These are phyloP conservation scores for Phenoliferia sp. DNA, from an alignment of 1,284 basidiomycete species.

Conservation along the genomic window DNA sequence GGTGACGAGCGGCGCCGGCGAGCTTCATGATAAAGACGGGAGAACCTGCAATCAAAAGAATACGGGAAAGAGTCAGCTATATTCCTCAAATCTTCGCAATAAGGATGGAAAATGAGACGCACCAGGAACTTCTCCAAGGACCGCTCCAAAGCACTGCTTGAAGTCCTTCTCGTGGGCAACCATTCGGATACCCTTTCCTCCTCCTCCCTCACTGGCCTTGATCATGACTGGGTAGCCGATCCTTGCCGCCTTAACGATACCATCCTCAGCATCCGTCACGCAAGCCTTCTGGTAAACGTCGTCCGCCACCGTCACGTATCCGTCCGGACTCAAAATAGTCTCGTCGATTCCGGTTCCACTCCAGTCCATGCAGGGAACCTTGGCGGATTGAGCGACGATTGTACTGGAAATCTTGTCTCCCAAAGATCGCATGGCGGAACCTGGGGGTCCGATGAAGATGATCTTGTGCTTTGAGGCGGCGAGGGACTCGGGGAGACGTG, in stretches of 20 bases:
- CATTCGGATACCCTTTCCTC: constrained; percentile 96
- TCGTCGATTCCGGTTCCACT: constrained; percentile 92
- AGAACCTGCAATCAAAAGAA: constrained; percentile 58
- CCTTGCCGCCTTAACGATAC: constrained; percentile 71
- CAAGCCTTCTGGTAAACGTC: constrained; percentile 86
- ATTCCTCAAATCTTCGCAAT: background rate
- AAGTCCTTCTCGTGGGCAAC: constrained; percentile 81
- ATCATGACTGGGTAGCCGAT: constrained; percentile 99
- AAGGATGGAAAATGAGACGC: constrained; percentile 30
- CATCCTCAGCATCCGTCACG: constrained; percentile 83
- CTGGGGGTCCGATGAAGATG: constrained; percentile 98
- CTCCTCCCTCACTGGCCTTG: constrained; percentile 98
- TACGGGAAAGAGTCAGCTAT: constrained; percentile 10
- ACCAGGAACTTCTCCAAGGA: constrained; percentile 95
- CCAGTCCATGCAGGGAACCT: constrained; percentile 99
- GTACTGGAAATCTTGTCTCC: constrained; percentile 99
- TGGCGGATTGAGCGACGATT: constrained; percentile 93
- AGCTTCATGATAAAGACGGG: constrained; percentile 99
- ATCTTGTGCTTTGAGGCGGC: constrained; percentile 90
- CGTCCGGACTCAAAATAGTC: constrained; percentile 76
- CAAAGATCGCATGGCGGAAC: constrained; percentile 96
- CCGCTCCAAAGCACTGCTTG: constrained; percentile 89
- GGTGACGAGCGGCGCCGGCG: constrained; percentile 90
- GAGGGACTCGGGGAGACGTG: constrained; percentile 91
- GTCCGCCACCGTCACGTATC: constrained; percentile 91